Evolutionary conservation across 805 yeast genomes (phyloP).

Genomic region (Pichia californica): DNA sequence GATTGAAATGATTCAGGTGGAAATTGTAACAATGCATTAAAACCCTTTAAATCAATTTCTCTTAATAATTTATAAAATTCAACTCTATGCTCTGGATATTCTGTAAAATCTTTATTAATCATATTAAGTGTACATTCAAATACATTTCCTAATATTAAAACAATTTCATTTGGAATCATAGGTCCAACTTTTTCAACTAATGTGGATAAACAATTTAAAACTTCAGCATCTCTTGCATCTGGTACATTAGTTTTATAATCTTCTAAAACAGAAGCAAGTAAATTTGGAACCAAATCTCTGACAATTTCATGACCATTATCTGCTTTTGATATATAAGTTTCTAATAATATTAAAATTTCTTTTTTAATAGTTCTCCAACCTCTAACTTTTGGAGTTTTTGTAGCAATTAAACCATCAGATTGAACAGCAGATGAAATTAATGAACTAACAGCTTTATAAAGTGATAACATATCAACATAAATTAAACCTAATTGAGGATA

Average conservation of each 20-base stretch:
- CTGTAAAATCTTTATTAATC: conserved; percentile 93
- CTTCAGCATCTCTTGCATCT: conserved; percentile 97
- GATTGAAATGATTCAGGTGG: conserved; percentile 90
- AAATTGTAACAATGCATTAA: conserved; percentile 77
- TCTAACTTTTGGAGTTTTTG: conserved; percentile 91
- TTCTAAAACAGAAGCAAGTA: conserved; percentile 77
- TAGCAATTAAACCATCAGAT: conserved; percentile 76
- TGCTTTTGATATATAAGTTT: conserved; percentile 82
- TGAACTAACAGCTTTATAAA: conserved; percentile 81
- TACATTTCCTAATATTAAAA: conserved; percentile 78
- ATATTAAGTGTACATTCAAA: conserved; percentile 91
- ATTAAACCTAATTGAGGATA: conserved; percentile 81
- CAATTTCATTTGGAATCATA: conserved; percentile 83
- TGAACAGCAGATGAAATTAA: conserved; percentile 81
- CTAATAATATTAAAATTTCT: conserved; percentile 83
- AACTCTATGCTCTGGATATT: conserved; percentile 96
- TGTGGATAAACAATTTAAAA: conserved; percentile 88
- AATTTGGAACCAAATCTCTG: conserved; percentile 71
- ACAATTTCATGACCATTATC: conserved; percentile 82
- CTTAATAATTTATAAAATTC: conserved; percentile 88
- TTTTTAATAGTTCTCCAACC: conserved; percentile 94
- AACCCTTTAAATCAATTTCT: conserved; percentile 79
- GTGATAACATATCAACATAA: conserved; percentile 81
- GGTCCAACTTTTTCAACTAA: conserved; percentile 83
- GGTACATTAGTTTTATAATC: conserved; percentile 88